A percentile compares a stretch with the other conserved stretches of the same genome.
These are phyloP conservation scores for Posidonia australis DNA, from an alignment of 106 monocot species.

Conservation along the genomic window DNA sequence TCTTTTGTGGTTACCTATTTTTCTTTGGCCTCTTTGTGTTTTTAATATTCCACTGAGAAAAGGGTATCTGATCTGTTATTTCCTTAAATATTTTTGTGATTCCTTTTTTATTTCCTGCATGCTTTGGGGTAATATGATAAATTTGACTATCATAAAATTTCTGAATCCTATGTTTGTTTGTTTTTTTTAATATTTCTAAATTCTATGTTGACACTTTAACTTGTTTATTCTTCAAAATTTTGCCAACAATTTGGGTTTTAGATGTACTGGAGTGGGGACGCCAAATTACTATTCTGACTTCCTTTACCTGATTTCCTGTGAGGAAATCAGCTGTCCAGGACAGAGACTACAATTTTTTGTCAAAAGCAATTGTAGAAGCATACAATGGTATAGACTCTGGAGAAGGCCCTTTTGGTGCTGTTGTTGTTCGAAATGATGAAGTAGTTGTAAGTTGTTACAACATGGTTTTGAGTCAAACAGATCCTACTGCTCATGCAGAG, in stretches of 20 bases:
- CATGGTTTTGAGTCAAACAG: slow-evolving; percentile 72
- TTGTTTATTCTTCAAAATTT: neutral
- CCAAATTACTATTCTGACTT: neutral
- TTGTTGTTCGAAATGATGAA: slow-evolving; percentile 75
- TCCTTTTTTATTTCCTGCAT: too few species aligned
- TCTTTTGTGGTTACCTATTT: neutral
- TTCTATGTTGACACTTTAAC: too few species aligned
- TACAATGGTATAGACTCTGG: slow-evolving; percentile 76
- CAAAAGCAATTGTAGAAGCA: slow-evolving; percentile 80
- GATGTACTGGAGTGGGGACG: neutral
- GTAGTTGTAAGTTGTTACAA: slow-evolving; percentile 78
- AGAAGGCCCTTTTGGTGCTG: slow-evolving; percentile 86
- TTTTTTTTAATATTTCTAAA: too few species aligned
- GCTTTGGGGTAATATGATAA: too few species aligned
- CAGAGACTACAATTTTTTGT: slow-evolving; percentile 81
- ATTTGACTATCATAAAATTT: too few species aligned
- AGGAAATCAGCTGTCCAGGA: slow-evolving; percentile 48
- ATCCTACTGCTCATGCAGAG: slow-evolving; percentile 95
- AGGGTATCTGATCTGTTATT: neutral
- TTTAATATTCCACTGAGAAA: neutral
- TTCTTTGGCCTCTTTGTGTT: neutral
- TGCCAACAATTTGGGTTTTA: neutral
- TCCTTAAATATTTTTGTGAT: neutral
- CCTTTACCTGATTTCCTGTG: neutral
- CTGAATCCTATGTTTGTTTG: too few species aligned